Evolutionary conservation across 2,329 filamentous ascomycete genomes (phyloP).

Genomic region (Lasiodiplodia sp.): DNA sequence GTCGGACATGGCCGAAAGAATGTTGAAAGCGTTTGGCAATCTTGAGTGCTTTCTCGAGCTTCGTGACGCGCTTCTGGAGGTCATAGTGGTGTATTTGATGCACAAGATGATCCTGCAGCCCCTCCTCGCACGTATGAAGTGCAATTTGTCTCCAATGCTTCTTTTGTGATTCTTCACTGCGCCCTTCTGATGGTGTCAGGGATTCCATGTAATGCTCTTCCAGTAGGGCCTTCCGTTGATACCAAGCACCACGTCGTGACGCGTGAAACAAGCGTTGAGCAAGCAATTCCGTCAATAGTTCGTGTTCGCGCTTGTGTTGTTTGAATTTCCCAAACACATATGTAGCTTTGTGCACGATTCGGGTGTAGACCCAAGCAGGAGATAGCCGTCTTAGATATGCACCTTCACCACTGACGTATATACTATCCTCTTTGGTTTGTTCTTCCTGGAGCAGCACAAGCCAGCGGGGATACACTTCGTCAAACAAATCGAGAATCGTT

Average conservation of each 20-base stretch:
- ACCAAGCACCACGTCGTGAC: conserved; percentile 87
- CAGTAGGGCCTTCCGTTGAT: conserved; percentile 89
- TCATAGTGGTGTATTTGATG: conserved; percentile 95
- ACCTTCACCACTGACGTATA: conserved; percentile 84
- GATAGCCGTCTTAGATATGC: conserved; percentile 89
- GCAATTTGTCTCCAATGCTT: conserved; percentile 84
- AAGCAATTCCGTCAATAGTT: conserved; percentile 76
- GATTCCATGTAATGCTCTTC: conserved; percentile 94
- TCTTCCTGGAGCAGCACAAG: conserved; percentile 74
- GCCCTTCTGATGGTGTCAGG: conserved; percentile 58
- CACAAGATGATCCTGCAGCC: conserved; percentile 85
- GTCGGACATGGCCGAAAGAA: conserved; percentile 85
- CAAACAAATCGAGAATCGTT: conserved; percentile 74
- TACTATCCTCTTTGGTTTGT: conserved; percentile 74
- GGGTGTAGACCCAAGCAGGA: conserved; percentile 90
- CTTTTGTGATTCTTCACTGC: conserved; percentile 69
- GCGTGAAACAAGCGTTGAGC: conserved; percentile 84
- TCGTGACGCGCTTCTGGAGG: conserved; percentile 89
- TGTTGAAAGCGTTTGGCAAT: conserved; percentile 87
- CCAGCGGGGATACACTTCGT: conserved; percentile 84
- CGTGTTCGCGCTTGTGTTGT: conserved; percentile 77
- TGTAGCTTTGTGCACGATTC: conserved; percentile 88
- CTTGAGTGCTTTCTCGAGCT: conserved; percentile 84
- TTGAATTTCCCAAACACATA: conserved; percentile 78
- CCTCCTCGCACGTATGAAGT: conserved; percentile 81